phyloP scores from a whole-genome alignment of 257 asterid species.

The Striga asiatica region DNA sequence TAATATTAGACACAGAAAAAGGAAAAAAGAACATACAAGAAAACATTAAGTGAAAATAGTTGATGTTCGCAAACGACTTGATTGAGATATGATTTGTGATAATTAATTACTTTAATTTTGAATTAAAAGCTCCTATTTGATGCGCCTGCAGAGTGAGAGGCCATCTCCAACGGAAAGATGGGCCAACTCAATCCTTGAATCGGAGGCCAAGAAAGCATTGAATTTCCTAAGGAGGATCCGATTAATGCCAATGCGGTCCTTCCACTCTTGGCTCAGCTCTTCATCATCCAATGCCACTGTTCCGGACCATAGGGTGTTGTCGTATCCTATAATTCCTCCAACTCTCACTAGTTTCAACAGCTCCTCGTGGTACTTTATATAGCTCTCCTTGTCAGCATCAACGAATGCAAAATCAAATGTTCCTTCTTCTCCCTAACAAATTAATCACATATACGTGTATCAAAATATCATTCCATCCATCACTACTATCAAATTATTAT shows the following conservation, averaged over 20 bases:
- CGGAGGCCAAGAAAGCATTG: conserved; percentile 33
- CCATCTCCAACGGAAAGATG: conserved; percentile 50
- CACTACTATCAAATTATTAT: too few relatives aligned
- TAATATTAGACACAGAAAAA: too few relatives aligned
- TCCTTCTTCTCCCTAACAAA: conserved; percentile 31
- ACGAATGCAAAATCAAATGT: conserved; percentile 47
- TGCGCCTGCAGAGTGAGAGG: conserved; percentile 36
- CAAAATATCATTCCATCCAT: too few relatives aligned
- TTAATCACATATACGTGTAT: too few relatives aligned
- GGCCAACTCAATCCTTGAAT: conserved; percentile 34
- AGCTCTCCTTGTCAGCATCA: conserved; percentile 47
- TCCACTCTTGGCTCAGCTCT: conserved; percentile 30
- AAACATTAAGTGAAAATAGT: too few relatives aligned
- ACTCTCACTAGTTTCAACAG: conserved; percentile 32
- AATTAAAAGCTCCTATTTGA: too few relatives aligned
- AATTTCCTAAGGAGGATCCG: conserved; percentile 22
- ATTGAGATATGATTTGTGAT: too few relatives aligned
- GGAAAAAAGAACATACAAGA: too few relatives aligned
- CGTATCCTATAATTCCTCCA: conserved; percentile 43
- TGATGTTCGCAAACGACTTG: too few relatives aligned
- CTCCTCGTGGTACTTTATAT: conserved; percentile 35
- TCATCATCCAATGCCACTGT: conserved; percentile 32
- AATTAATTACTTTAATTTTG: too few relatives aligned
- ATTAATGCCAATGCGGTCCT: conserved; percentile 18
- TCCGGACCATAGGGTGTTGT: conserved; percentile 48